Evolutionary conservation across 345 rosid species (phyloP).

Genomic region (Passiflora organensis): DNA sequence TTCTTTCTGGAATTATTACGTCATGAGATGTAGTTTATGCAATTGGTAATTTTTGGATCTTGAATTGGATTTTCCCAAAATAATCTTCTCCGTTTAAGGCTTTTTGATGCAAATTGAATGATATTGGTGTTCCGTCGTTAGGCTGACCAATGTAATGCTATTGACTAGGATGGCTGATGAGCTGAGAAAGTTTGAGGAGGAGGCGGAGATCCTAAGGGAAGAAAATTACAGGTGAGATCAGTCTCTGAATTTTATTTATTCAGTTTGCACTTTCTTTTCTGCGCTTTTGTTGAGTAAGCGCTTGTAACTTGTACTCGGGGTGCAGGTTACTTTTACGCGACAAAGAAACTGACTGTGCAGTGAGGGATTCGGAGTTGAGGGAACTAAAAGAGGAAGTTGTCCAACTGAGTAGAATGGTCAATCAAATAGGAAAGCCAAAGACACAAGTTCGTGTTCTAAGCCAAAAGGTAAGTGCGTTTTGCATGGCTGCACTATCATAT

Average conservation of each 20-base stretch:
- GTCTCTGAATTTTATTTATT: background rate
- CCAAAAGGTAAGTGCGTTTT: conserved; percentile 10
- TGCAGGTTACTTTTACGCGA: conserved; percentile 17
- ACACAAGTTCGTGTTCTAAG: conserved; percentile 9
- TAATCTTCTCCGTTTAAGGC: background rate
- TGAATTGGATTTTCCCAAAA: background rate
- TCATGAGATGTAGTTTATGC: background rate
- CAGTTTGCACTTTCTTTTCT: background rate
- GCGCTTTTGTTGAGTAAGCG: too few species aligned
- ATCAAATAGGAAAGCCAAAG: conserved; percentile 13
- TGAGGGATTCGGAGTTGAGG: conserved; percentile 20
- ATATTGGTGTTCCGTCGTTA: background rate
- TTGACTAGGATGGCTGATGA: conserved; percentile 29
- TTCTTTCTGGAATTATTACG: background rate
- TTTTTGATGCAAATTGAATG: background rate
- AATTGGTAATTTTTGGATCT: background rate
- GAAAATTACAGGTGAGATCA: conserved; percentile 24
- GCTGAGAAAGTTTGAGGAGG: conserved; percentile 26
- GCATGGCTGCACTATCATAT: background rate
- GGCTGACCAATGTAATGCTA: conserved; percentile 1
- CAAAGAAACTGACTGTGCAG: conserved; percentile 22
- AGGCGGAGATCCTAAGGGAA: conserved; percentile 26
- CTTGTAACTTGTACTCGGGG: background rate
- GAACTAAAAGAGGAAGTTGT: conserved; percentile 25
- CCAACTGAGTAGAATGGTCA: conserved; percentile 14